Base-by-base conservation (phyloP, 2,329 filamentous ascomycete species). In the Ophiostoma novo-ulmi region DNA sequence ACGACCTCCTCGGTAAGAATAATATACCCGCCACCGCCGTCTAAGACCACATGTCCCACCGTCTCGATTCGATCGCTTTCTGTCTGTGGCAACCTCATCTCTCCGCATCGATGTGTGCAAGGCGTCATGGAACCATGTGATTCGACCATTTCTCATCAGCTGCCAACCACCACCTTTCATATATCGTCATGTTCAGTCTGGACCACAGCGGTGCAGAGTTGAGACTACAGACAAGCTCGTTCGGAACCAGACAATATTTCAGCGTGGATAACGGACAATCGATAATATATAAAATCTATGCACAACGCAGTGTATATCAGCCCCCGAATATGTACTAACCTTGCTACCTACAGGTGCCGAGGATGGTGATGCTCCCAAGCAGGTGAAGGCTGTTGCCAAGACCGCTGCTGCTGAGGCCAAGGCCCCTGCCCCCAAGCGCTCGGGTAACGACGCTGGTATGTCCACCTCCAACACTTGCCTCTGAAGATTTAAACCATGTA, bases 1-100 rank as follows among this genome's bases (percentile, higher is more conserved):
- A 92, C 88, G 94, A 95, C 88, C 90, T 97, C 85, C 93, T 99
- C 88, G 94, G 95, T 98, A 97, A 74, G 72, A 64, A 69, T 10
- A 64, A 69, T 10, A 14, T 31, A 38, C 36, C n/a, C 26, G 20
- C 20, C 58, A 11, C 6, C 64, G 17, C 52, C 39, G 1, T n/a
- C 36, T 11, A 39, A 31, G 20, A 35, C n/a, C 52, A 13, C 13
- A 7, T 13, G 26, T 22, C 52, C 14, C 26, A 17, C 35, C n/a
- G 39, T 35, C 31, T 26, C 39, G 13, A 26, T 14, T 35, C 41
- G n/a, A n/a, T 10, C 35, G 39, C 48, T 14, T 1, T 26, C 26
- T 55, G n/a, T 41, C 70, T 68, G 38, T 52, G 7, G 58, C 22
- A 64, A 44, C 8, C 64, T 58, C 36, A 63, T 31, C 63, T 20